These are phyloP conservation scores for Hypoxylon rickii DNA, from an alignment of 495 filamentous ascomycete species.

Conservation along the genomic window DNA sequence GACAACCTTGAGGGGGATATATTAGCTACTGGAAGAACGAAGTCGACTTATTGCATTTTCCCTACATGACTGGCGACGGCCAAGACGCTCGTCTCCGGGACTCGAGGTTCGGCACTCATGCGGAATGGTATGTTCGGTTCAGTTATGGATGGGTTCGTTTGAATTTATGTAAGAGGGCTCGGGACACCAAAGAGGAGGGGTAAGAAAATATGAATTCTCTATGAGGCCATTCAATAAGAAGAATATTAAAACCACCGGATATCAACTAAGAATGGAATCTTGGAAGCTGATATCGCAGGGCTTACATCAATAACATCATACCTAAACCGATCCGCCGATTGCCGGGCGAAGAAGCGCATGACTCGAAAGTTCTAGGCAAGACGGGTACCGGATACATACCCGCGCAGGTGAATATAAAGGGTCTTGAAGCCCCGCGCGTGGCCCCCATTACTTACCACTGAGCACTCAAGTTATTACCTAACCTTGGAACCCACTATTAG, in stretches of 20 bases:
- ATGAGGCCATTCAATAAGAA: not conserved
- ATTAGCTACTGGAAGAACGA: constrained; percentile 41
- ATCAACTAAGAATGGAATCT: too few species aligned
- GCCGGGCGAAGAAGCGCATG: not conserved
- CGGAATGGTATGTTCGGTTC: constrained; percentile 6
- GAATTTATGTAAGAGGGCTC: too few species aligned
- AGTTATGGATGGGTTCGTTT: not conserved
- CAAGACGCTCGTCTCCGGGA: constrained; percentile 86
- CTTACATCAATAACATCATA: too few species aligned
- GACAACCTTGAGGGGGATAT: constrained; percentile 62
- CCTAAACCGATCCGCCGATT: not conserved
- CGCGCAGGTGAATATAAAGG: too few species aligned
- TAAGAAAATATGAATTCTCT: not conserved
- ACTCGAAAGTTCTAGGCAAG: not conserved
- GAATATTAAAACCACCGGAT: too few species aligned
- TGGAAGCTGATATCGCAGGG: too few species aligned
- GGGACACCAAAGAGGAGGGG: too few species aligned
- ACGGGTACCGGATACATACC: too few species aligned
- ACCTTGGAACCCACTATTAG: too few species aligned
- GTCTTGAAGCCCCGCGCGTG: too few species aligned
- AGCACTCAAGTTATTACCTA: too few species aligned
- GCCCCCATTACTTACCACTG: too few species aligned
- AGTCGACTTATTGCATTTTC: constrained; percentile 39
- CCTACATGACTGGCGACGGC: constrained; percentile 98
- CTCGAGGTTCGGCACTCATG: constrained; percentile 54